Percentiles rank a stretch among this genome's conserved stretches.
phyloP scores from a whole-genome alignment of 2,329 filamentous ascomycete genomes.

The Didymella arachidicola region DNA sequence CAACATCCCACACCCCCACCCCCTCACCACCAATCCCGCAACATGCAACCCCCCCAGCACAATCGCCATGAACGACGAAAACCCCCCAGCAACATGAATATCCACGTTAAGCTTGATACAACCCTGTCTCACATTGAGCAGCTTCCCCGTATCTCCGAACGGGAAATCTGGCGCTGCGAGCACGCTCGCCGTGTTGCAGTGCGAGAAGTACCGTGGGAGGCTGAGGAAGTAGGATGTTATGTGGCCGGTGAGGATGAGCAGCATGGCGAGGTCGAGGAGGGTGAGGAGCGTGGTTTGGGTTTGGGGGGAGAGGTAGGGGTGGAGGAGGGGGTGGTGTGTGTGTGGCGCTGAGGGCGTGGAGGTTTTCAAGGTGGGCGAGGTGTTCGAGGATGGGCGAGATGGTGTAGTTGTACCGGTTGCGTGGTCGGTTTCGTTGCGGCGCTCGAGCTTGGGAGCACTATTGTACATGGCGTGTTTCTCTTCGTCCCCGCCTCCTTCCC shows the following conservation, averaged over 20 bases:
- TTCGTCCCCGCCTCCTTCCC: background rate
- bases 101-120: conserved; percentile 13
- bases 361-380: too few relatives aligned
- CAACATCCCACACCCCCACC: background rate
- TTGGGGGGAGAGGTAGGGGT: background rate
- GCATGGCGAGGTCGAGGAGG: conserved; percentile 17
- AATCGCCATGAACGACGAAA: conserved; percentile 14
- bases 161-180: background rate
- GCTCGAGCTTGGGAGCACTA: background rate
- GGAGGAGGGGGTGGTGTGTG: conserved; percentile 14
- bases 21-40: background rate
- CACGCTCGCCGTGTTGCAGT: conserved; percentile 9
- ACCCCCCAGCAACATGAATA: conserved; percentile 15
- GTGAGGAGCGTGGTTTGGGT: conserved; percentile 5
- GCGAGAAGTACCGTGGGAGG: conserved; percentile 10
- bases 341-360: background rate
- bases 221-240: conserved; percentile 21
- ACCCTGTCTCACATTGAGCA: conserved; percentile 1
- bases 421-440: background rate
- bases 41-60: conserved; percentile 5
- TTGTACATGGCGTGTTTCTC: background rate
- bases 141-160: background rate
- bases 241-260: conserved; percentile 18
- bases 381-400: background rate
- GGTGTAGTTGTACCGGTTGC: background rate